Evolutionary conservation across 371 early-diverging fungal species (phyloP), one percentile per base, ranked within the genome.

Genomic region (Choanephora cucurbitarum): DNA sequence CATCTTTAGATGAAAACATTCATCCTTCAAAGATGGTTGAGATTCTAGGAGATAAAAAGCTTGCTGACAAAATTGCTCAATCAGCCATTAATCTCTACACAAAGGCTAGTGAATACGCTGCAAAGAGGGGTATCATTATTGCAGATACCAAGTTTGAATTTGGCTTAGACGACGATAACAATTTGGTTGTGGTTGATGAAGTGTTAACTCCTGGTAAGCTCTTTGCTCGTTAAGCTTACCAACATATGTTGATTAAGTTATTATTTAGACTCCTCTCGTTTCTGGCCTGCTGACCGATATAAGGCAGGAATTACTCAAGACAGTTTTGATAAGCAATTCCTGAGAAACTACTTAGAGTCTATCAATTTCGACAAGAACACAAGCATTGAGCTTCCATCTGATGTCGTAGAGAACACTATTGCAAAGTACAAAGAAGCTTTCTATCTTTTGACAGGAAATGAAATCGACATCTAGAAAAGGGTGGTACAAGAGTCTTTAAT

Each of bases 121-220:
- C 74, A 5, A 66, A 73, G 34, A 87, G 82, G 64, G 97, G 97
- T 32, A 96, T 97, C 57, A 93, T 98, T 53, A 95, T 98, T 76
- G 99, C 99, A 11, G 99, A 98, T 64, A 98, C 99, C 47, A 98
- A 98, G 73, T 96, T 98, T 64, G 99, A 98, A 72, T 97, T 98
- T 82, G 99, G 99, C 52, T 84, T 91, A 21, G 95, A 97, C 72
- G 82, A 81, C 45, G 58, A 87, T 23, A 91, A 93, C 52, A 79
- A 72, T 28, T 67, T 97, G 23, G 85, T 90, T 55, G 72, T 98
- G 59, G 89, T 93, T 17, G 99, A 98, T 67, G 99, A 98, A 74
- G 97, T 94, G 18, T 82, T 98, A 63, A 98, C 99, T 1, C 98
- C 97, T 40, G 92, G 91, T 90, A 81, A 60, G 40, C 17, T n/a